These are phyloP conservation scores for Neonothopanus nambi DNA, from an alignment of 1,284 basidiomycete species.

Conservation along the genomic window DNA sequence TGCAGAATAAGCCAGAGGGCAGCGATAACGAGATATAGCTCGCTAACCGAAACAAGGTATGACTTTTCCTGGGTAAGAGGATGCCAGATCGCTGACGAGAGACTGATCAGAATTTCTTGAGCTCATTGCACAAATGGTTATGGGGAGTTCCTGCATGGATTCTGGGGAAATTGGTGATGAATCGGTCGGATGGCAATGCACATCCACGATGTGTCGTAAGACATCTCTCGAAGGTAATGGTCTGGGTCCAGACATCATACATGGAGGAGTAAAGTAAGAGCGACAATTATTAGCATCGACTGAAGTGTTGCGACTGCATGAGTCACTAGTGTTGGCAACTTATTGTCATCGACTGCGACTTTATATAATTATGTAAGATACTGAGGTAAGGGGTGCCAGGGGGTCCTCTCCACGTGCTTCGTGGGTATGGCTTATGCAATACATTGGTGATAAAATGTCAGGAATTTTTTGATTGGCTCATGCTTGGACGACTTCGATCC, in stretches of 20 bases:
- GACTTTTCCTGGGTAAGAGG: conserved; percentile 60
- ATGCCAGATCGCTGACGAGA: conserved; percentile 61
- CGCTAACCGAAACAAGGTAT: conserved; percentile 74
- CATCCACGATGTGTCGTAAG: conserved; percentile 68
- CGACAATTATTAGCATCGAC: background rate
- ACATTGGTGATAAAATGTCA: background rate
- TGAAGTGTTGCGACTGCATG: background rate
- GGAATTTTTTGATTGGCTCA: conserved; percentile 3
- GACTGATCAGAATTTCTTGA: conserved; percentile 61
- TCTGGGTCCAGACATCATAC: background rate
- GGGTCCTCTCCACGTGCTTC: background rate
- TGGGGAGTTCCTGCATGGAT: conserved; percentile 51
- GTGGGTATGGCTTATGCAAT: background rate
- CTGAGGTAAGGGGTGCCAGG: background rate
- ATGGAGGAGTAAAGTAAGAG: background rate
- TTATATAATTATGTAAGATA: background rate
- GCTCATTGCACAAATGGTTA: conserved; percentile 77
- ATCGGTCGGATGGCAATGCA: conserved; percentile 82
- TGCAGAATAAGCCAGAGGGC: conserved; percentile 12
- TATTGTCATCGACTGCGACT: too few relatives aligned
- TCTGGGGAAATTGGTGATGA: conserved; percentile 43
- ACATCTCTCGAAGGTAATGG: conserved; percentile 38
- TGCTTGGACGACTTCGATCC: conserved; percentile 5
- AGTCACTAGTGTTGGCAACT: too few relatives aligned
- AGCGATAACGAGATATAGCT: background rate